Percentiles rank a stretch among this genome's conserved stretches.
Evolutionary conservation across 495 filamentous ascomycete genomes (phyloP).

Genomic region (Delitschia confertaspora): DNA sequence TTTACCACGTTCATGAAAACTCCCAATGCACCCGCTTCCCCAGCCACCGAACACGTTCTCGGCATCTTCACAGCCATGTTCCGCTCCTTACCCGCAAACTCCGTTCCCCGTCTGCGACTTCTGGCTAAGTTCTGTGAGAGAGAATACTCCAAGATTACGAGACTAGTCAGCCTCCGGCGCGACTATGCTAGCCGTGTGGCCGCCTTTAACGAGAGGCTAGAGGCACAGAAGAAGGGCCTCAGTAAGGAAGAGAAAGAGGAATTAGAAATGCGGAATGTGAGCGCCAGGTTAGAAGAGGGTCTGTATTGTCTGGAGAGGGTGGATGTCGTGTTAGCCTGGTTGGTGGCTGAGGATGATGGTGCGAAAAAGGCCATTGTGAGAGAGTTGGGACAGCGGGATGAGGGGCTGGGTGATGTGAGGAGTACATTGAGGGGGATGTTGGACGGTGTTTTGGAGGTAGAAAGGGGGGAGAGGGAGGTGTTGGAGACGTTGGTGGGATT

Average conservation of each 20-base stretch:
- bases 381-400: constrained; percentile 59
- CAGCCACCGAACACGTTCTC: constrained; percentile 76
- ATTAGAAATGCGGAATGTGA: constrained; percentile 72
- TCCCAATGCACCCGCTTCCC: constrained; percentile 52
- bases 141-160: constrained; percentile 75
- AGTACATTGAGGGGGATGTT: constrained; percentile 65
- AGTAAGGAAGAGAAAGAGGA: constrained; percentile 51
- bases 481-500: constrained; percentile 50
- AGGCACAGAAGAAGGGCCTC: constrained; percentile 42
- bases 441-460: constrained; percentile 49
- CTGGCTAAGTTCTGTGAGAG: constrained; percentile 95
- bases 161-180: constrained; percentile 58
- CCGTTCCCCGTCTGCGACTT: constrained; percentile 66
- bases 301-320: constrained; percentile 78
- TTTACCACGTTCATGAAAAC: constrained; percentile 91
- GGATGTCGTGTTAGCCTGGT: constrained; percentile 85
- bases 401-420: constrained; percentile 51
- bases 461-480: constrained; percentile 54
- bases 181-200: constrained; percentile 60
- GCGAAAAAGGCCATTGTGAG: constrained; percentile 56
- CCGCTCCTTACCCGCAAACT: constrained; percentile 68
- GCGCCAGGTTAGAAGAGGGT: constrained; percentile 73
- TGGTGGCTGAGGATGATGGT: constrained; percentile 82
- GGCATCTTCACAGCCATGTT: constrained; percentile 83
- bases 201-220: constrained; percentile 59